These are phyloP conservation scores for Oryza glaberrima DNA, from an alignment of 176 grass and related monocot species.

Conservation along the genomic window DNA sequence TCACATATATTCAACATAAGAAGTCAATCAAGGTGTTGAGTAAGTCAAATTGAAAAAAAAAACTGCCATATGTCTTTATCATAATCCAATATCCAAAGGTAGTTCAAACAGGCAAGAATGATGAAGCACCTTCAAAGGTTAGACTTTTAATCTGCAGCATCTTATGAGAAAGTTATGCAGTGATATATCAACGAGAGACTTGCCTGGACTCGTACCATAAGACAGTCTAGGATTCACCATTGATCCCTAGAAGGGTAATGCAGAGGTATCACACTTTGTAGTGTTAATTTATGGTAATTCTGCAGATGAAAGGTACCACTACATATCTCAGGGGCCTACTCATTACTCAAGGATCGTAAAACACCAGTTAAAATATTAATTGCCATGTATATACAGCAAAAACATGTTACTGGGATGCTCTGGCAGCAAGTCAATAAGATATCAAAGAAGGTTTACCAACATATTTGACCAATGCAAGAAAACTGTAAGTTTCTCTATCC, in stretches of 20 bases:
- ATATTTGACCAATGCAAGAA: neutral
- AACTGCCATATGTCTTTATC: neutral
- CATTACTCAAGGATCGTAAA: neutral
- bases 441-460: neutral
- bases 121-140: constrained; percentile 2
- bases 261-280: neutral
- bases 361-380: neutral
- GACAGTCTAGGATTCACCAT: neutral
- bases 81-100: neutral
- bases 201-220: neutral
- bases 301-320: neutral
- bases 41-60: neutral
- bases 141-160: neutral
- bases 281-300: neutral
- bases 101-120: constrained; percentile 34
- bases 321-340: neutral
- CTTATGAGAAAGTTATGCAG: neutral
- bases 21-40: neutral
- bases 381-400: neutral
- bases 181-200: neutral
- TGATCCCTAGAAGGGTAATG: neutral
- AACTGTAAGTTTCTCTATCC: neutral
- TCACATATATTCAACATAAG: neutral
- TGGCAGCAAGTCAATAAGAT: neutral
- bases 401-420: neutral